Percentiles rank a stretch among this genome's conserved stretches.
Conservation (phyloP, 768 basidiomycete species). For the Xerocomus potaroensis region DNA sequence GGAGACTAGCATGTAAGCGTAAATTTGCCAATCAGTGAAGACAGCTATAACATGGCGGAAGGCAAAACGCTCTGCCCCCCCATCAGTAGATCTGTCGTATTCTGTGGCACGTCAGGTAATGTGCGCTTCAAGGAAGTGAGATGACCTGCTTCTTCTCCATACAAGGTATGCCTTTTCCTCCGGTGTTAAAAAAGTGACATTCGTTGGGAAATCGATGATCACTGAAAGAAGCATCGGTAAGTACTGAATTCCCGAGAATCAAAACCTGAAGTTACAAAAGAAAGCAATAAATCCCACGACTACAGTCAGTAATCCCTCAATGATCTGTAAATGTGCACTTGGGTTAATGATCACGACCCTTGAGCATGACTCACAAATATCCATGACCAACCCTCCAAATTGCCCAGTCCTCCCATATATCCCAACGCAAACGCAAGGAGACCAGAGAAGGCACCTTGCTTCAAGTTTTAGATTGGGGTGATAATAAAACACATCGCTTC, state of each 20-base stretch:
- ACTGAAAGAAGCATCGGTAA: constrained; percentile 36
- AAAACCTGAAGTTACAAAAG: constrained; percentile 34
- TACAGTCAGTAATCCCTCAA: constrained; percentile 52
- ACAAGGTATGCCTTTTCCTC: constrained; percentile 16
- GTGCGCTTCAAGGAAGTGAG: constrained; percentile 31
- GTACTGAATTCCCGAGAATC: neutral
- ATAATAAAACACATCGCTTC: neutral
- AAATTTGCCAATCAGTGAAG: constrained; percentile 60
- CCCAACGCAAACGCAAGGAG: constrained; percentile 53
- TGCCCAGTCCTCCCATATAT: constrained; percentile 45
- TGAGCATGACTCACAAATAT: constrained; percentile 46
- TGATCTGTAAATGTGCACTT: constrained; percentile 2
- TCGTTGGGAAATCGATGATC: constrained; percentile 47
- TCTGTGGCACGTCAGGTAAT: constrained; percentile 48
- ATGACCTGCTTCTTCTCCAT: constrained; percentile 18
- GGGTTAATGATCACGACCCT: neutral
- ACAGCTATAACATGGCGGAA: constrained; percentile 50
- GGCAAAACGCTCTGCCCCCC: constrained; percentile 52
- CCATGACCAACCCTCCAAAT: constrained; percentile 60
- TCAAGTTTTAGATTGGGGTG: neutral
- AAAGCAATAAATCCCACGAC: constrained; percentile 52
- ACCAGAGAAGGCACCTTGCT: constrained; percentile 52
- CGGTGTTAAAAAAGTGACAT: constrained; percentile 13
- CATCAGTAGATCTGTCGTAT: constrained; percentile 27
- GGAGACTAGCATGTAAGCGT: constrained; percentile 9